Conservation (phyloP, 176 grass and related monocot genomes). For the Cymbopogon citratus region DNA sequence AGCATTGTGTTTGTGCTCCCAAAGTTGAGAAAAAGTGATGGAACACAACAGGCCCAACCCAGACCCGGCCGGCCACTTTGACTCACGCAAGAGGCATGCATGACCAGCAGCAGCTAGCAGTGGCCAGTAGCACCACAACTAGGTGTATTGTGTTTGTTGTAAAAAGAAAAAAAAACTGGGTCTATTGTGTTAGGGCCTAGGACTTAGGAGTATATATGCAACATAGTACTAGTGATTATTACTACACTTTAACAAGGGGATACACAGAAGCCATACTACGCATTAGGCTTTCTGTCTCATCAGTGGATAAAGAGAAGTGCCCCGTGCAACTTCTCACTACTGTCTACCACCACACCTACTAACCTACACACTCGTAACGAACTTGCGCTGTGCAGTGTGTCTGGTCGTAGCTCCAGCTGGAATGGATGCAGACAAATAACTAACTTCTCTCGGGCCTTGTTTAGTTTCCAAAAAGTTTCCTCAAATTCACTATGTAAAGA, state of each 20-base stretch:
- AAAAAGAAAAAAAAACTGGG: no score
- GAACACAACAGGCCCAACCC: background rate
- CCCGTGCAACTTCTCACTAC: background rate
- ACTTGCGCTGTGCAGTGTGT: background rate
- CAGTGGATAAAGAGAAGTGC: background rate
- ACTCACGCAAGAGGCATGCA: background rate
- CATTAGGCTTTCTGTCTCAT: background rate
- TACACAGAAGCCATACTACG: background rate
- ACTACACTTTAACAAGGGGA: background rate
- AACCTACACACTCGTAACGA: background rate
- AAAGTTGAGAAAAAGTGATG: background rate
- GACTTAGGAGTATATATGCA: background rate
- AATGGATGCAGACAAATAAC: background rate
- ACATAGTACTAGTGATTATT: background rate
- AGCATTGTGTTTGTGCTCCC: background rate
- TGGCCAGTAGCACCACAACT: background rate
- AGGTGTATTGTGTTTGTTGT: no score
- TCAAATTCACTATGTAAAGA: no score
- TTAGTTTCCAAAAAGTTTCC: no score
- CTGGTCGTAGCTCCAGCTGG: background rate
- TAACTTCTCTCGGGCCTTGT: no score
- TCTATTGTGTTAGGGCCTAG: background rate
- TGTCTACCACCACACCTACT: background rate
- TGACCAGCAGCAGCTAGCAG: background rate
- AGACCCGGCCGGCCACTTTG: slow-evolving; percentile 12